Percentiles rank a stretch among this genome's conserved stretches.
Conservation (phyloP, 2,329 filamentous ascomycete species). For the Fonsecaea multimorphosa region DNA sequence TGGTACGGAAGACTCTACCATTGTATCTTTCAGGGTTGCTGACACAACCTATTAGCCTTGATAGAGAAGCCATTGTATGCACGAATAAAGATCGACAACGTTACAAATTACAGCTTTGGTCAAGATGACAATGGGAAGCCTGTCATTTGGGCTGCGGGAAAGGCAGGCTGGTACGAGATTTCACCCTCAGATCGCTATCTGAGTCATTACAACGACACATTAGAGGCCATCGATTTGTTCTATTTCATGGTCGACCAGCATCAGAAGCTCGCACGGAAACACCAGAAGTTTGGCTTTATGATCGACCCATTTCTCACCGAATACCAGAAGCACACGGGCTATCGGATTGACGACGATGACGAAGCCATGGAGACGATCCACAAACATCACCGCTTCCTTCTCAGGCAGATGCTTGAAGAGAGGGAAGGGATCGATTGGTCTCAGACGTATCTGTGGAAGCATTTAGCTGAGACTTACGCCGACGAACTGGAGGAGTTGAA, state of each 20-base stretch:
- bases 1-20: slow-evolving; percentile 43
- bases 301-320: slow-evolving; percentile 39
- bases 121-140: slow-evolving; percentile 62
- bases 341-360: slow-evolving; percentile 49
- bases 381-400: slow-evolving; percentile 53
- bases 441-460: slow-evolving; percentile 51
- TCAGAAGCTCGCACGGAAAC: slow-evolving; percentile 43
- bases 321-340: slow-evolving; percentile 40
- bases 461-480: slow-evolving; percentile 51
- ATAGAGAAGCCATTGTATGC: slow-evolving; percentile 42
- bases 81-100: slow-evolving; percentile 55
- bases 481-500: slow-evolving; percentile 37
- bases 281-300: slow-evolving; percentile 36
- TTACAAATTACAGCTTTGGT: slow-evolving; percentile 57
- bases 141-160: slow-evolving; percentile 66
- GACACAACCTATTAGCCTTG: slow-evolving; percentile 45
- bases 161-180: slow-evolving; percentile 68
- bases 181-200: slow-evolving; percentile 60
- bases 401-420: slow-evolving; percentile 55
- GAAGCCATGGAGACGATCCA: slow-evolving; percentile 56
- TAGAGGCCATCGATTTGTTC: slow-evolving; percentile 64
- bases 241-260: slow-evolving; percentile 68
- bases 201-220: slow-evolving; percentile 59
- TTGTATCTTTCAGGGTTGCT: slow-evolving; percentile 42
- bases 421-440: slow-evolving; percentile 54